These are phyloP conservation scores for Colletotrichum sp. DNA, from an alignment of 2,329 filamentous ascomycete genomes.

Conservation along the genomic window DNA sequence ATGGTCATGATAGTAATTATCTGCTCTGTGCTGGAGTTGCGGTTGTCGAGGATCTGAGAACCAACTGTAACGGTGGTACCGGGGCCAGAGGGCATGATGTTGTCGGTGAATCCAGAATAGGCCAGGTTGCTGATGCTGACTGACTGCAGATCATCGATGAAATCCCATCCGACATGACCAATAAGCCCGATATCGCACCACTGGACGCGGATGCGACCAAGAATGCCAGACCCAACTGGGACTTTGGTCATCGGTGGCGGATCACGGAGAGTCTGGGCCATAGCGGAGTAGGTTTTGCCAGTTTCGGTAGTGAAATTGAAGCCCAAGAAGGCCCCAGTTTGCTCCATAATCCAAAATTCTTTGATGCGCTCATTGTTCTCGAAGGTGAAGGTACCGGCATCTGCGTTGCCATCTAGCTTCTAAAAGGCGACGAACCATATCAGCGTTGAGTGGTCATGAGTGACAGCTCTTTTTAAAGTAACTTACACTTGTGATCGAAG, in stretches of 20 bases:
- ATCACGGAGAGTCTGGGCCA: not conserved
- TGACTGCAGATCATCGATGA: conserved; percentile 22
- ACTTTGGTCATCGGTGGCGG: not conserved
- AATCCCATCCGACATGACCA: conserved; percentile 17
- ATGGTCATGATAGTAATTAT: conserved; percentile 17
- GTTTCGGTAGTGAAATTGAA: conserved; percentile 7
- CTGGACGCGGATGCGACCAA: conserved; percentile 13
- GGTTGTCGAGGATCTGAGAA: conserved; percentile 23
- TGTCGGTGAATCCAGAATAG: conserved; percentile 19
- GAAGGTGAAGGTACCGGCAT: conserved; percentile 1
- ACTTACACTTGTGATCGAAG: not conserved
- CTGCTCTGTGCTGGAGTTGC: conserved; percentile 20
- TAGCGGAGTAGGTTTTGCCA: not conserved
- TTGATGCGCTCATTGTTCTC: not conserved
- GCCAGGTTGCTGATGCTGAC: conserved; percentile 20
- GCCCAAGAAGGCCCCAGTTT: not conserved
- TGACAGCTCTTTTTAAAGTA: not conserved
- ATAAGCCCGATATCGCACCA: conserved; percentile 12
- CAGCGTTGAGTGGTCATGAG: no score
- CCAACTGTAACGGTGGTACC: conserved; percentile 19
- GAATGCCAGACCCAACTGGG: conserved; percentile 12
- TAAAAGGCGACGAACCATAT: not conserved
- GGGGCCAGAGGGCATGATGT: conserved; percentile 14
- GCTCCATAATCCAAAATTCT: not conserved
- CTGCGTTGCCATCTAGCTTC: not conserved